Base-by-base conservation (phyloP, 1,139 yeast genomes). In the Arxiozyma bovina region DNA sequence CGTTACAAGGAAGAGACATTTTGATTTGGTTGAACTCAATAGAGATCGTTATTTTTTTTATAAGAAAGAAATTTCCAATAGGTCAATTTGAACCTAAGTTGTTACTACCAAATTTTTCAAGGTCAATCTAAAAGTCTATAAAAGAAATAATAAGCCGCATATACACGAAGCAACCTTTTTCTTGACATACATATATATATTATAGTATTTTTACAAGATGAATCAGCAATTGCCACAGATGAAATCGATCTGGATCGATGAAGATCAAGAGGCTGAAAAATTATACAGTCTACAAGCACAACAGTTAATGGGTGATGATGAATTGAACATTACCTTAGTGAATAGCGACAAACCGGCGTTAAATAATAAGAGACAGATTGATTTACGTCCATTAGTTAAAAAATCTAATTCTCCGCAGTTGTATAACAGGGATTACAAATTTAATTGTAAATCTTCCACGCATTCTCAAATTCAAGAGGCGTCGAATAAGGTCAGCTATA, bases 231-330 rank as follows among this genome's bases (percentile, higher is more conserved):
- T 66, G 25, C 71, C 71, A 25, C 70, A 66, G 53, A 73, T 72
- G 73, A 71, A 67, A 55, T 72, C 75, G 38, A 72, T 73, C 48
- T 73, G 76, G 76, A 57, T 73, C 34, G 76, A 72, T 54, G 75
- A 73, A 42, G 74, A 70, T 53, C 60, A 67, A 55, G 71, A 68
- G 48, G 66, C 65, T 17, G 70, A 66, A 51, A 65, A 61, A 54
- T 58, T 63, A 51, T 68, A 67, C 50, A 66, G 68, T 42, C 48
- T 65, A 21, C 60, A 70, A 59, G 63, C 65, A 48, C 60, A 63
- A 51, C 64, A 63, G 48, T 55, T 64, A 38, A 59, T 66, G 66
- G 68, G 63, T 46, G 63, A 64, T 17, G 65, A 62, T 8, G 61
- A 64, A 12, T 63, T 69, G 17, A 65, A 62, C 6, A 59, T 66